Evolutionary conservation across 2,329 filamentous ascomycete species (phyloP).

Genomic region (Fonsecaea pedrosoi): DNA sequence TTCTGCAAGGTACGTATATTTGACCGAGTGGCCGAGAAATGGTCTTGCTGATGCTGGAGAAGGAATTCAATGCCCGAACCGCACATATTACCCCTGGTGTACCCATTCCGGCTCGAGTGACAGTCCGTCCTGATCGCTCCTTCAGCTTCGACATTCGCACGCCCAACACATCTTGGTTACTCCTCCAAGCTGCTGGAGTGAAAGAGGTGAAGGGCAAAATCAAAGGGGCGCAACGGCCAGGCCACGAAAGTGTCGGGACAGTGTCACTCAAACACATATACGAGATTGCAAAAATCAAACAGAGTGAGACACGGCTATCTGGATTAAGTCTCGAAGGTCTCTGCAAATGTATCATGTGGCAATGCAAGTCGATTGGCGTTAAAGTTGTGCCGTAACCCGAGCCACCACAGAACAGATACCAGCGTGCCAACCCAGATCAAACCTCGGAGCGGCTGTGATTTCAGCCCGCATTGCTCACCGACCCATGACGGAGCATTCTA

Average conservation of each 20-base stretch:
- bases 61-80: conserved; percentile 98
- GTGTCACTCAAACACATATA: conserved; percentile 95
- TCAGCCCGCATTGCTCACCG: neutral
- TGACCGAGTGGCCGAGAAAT: neutral
- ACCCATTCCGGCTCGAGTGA: conserved; percentile 88
- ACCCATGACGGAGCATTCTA: neutral
- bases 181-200: conserved; percentile 82
- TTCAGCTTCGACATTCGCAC: conserved; percentile 95
- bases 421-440: neutral
- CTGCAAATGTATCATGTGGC: conserved; percentile 75
- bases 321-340: conserved; percentile 73
- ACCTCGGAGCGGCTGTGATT: neutral
- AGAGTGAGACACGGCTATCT: conserved; percentile 74
- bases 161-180: conserved; percentile 88
- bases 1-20: conserved; percentile 83
- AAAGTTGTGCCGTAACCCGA: conserved; percentile 62
- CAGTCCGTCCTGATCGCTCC: conserved; percentile 87
- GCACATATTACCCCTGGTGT: conserved; percentile 81
- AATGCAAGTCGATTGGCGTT: conserved; percentile 78
- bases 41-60: conserved; percentile 22
- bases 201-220: conserved; percentile 74
- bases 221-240: conserved; percentile 75
- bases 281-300: conserved; percentile 98
- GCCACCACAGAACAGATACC: neutral
- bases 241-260: conserved; percentile 78